These are phyloP conservation scores for Pyrrhoderma noxium DNA, from an alignment of 1,284 basidiomycete genomes.

Conservation along the genomic window DNA sequence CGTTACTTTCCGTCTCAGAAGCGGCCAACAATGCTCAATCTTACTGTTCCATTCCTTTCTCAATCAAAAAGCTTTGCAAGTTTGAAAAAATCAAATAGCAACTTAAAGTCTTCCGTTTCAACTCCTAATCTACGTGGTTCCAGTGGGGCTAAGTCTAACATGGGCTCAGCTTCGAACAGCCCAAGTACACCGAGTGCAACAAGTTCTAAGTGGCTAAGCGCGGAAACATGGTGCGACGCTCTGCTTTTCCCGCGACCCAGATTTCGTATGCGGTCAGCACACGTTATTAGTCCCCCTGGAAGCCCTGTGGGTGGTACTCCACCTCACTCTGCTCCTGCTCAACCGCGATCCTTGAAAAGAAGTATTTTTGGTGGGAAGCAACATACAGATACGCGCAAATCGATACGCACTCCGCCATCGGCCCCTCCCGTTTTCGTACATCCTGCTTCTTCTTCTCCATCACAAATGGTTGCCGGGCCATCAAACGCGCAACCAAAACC, in stretches of 20 bases:
- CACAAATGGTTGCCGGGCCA: constrained; percentile 3
- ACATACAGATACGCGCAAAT: not conserved
- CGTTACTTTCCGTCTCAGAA: constrained; percentile 7
- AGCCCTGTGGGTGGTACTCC: constrained; percentile 32
- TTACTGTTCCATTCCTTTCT: constrained; percentile 14
- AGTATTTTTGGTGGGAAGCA: constrained; percentile 2
- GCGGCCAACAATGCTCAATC: constrained; percentile 2
- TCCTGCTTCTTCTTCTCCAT: not conserved
- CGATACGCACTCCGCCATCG: constrained; percentile 4
- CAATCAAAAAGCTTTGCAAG: constrained; percentile 22
- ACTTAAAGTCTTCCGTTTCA: constrained; percentile 47
- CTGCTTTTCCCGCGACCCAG: constrained; percentile 66
- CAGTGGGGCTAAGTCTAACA: constrained; percentile 15
- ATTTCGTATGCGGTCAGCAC: constrained; percentile 39
- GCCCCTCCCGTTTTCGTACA: constrained; percentile 5
- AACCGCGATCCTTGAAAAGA: constrained; percentile 1
- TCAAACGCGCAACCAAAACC: constrained; percentile 20
- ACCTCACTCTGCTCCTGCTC: constrained; percentile 13
- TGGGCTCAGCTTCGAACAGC: constrained; percentile 14
- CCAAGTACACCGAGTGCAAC: constrained; percentile 9
- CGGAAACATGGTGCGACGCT: constrained; percentile 76
- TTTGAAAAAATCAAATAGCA: constrained; percentile 12
- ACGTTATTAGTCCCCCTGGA: constrained; percentile 42
- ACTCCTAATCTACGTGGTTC: constrained; percentile 50
- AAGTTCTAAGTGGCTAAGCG: constrained; percentile 49